Conservation (phyloP, 2,329 filamentous ascomycete species). For the Fusarium verrucosum region DNA sequence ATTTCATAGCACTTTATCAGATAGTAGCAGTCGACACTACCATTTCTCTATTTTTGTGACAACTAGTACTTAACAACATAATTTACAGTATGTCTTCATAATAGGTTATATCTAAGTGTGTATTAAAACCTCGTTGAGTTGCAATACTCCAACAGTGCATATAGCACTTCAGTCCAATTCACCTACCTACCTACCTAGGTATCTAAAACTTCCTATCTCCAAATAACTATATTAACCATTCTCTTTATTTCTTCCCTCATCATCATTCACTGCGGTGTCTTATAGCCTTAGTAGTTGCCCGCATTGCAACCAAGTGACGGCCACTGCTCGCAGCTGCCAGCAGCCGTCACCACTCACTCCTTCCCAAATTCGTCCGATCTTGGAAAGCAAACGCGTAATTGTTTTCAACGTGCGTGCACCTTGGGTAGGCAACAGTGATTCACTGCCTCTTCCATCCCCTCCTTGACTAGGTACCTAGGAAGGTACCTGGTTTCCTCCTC, state of each 20-base stretch:
- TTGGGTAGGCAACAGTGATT: slow-evolving; percentile 10
- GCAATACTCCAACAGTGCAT: too few species aligned
- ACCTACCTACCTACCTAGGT: too few species aligned
- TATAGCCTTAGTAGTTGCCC: too few species aligned
- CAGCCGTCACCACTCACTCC: background rate
- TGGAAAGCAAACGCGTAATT: background rate
- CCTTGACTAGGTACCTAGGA: too few species aligned
- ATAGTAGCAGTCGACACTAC: background rate
- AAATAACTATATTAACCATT: too few species aligned
- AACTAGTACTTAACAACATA: background rate
- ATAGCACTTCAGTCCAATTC: too few species aligned
- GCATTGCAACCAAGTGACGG: background rate
- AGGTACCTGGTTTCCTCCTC: background rate
- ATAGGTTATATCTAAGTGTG: background rate
- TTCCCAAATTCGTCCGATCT: background rate
- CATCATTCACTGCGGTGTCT: too few species aligned
- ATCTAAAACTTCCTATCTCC: too few species aligned
- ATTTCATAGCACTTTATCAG: background rate
- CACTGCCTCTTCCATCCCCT: background rate
- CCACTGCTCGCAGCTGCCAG: slow-evolving; percentile 23
- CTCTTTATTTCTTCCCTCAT: background rate
- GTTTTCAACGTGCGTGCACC: background rate
- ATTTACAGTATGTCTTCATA: too few species aligned
- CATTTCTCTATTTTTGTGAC: too few species aligned
- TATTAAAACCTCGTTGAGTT: too few species aligned